A percentile compares a stretch with the other conserved stretches of the same genome.
These are phyloP conservation scores for Haematococcus sp. DNA, from an alignment of 139 green algal species.

Conservation along the genomic window DNA sequence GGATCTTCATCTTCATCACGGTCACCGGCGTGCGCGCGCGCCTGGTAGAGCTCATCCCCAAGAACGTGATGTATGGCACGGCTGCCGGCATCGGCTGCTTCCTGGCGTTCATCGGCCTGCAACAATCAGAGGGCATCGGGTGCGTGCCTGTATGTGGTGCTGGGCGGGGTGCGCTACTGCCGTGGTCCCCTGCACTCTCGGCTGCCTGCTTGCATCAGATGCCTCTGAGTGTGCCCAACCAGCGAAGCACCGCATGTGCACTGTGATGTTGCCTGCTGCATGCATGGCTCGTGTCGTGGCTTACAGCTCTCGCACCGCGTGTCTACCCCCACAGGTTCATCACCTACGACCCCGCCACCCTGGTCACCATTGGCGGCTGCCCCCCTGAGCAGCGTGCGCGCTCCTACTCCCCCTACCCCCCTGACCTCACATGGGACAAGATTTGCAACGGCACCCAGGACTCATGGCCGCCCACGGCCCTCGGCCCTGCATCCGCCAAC, in stretches of 20 bases:
- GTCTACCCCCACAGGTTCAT: conserved; percentile 54
- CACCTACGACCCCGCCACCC: conserved; percentile 61
- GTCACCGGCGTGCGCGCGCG: conserved; percentile 55
- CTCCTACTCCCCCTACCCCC: background rate
- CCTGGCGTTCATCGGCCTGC: conserved; percentile 74
- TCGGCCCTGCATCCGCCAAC: conserved; percentile 12
- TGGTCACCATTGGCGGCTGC: conserved; percentile 33
- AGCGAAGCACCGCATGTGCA: no score
- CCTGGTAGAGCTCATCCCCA: conserved; percentile 64
- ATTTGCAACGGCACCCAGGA: background rate
- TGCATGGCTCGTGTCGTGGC: no score
- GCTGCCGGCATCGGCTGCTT: conserved; percentile 75
- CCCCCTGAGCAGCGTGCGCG: background rate
- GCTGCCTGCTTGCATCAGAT: no score
- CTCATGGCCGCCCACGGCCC: background rate
- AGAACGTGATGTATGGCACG: conserved; percentile 57
- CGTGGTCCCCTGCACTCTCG: no score
- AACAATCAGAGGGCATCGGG: conserved; percentile 66
- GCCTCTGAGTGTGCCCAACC: no score
- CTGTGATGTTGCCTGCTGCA: no score
- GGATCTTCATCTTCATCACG: conserved; percentile 74
- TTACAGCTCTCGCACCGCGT: no score
- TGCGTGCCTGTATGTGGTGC: no score
- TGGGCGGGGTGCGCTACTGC: no score
- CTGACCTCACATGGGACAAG: conserved; percentile 1